phyloP scores from a whole-genome alignment of 805 yeast species.

The Lipomyces japonicus region DNA sequence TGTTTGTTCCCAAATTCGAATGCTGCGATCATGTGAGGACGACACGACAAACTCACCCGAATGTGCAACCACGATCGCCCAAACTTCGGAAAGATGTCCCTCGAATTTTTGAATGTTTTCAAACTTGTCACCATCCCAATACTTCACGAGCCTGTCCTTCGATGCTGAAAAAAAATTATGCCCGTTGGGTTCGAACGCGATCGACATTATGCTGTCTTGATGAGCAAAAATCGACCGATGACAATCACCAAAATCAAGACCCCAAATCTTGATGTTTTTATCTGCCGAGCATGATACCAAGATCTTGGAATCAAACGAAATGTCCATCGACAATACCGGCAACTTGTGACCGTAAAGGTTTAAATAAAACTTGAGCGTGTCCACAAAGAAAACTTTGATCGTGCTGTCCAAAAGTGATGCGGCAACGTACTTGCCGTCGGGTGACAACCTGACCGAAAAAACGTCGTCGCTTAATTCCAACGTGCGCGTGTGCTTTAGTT shows the following conservation, averaged over 20 bases:
- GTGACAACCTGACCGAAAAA: slow-evolving; percentile 71
- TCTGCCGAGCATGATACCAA: slow-evolving; percentile 94
- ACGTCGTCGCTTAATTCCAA: slow-evolving; percentile 85
- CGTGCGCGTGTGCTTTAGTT: slow-evolving; percentile 69
- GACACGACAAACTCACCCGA: slow-evolving; percentile 68
- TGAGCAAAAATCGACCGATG: slow-evolving; percentile 96
- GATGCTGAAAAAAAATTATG: slow-evolving; percentile 88
- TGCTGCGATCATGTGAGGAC: slow-evolving; percentile 88
- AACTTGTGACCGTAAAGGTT: slow-evolving; percentile 93
- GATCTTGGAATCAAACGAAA: slow-evolving; percentile 81
- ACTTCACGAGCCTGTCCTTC: slow-evolving; percentile 84
- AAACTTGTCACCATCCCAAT: slow-evolving; percentile 98
- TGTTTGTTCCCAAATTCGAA: slow-evolving; percentile 89
- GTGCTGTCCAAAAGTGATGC: slow-evolving; percentile 86
- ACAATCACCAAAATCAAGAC: slow-evolving; percentile 97
- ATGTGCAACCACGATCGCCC: slow-evolving; percentile 78
- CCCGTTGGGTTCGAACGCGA: slow-evolving; percentile 74
- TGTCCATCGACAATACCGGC: slow-evolving; percentile 90
- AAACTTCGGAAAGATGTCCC: slow-evolving; percentile 89
- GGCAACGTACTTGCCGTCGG: slow-evolving; percentile 73
- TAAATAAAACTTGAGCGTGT: slow-evolving; percentile 79
- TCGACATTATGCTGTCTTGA: slow-evolving; percentile 90
- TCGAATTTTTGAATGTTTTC: slow-evolving; percentile 84
- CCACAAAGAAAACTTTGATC: slow-evolving; percentile 89
- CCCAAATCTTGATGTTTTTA: slow-evolving; percentile 97